Base-by-base conservation (phyloP, 192 early-diverging fungal genomes). In the Coemansia sp. region DNA sequence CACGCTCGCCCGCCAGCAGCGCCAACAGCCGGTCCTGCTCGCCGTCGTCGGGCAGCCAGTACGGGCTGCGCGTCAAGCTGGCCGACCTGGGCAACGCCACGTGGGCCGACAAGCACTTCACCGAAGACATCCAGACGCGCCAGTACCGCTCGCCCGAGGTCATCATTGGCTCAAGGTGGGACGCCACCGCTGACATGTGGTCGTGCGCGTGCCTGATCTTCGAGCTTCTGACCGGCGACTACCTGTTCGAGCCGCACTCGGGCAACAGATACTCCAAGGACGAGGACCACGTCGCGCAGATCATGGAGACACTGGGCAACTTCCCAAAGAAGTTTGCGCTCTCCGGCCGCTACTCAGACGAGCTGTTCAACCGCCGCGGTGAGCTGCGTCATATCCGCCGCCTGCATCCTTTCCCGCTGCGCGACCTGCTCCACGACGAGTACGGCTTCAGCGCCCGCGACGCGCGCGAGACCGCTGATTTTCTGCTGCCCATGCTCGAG, bases 251-350 rank as follows among this genome's bases (percentile, higher is more conserved):
- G 84, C 96, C 96, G 39, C 93, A 92, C 67, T 86, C 89, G 22
- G 93, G 95, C 28, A 68, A 79, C 11, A 75, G 91, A 54, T 97
- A 94, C 76, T 91, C 84, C 56, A 95, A 96, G 73, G 93, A 98
- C 73, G 96, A 98, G 76, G 97, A 99, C 79, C 97, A 99, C 70
- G 85, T 99, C 60, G 97, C 97, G 0, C 97, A 96, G 80, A 98
- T 99, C 62, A 90, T 94, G 34, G 97, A 99, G 76, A 88, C 96
- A 15, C 72, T 99, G 32, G 97, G 95, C n/a, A 84, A 85, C 4
- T 92, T 97, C 72, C 91, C 92, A 0, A 91, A 87, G 72, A 82
- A 86, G 45, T 81, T 99, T 68, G 90, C 94, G 0, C 81, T 92
- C 45, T 88, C 85, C 3, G 97, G 97, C 17, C 93, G 92, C 78